phyloP scores from a whole-genome alignment of 768 basidiomycete species.

The Exidia glandulosa region DNA sequence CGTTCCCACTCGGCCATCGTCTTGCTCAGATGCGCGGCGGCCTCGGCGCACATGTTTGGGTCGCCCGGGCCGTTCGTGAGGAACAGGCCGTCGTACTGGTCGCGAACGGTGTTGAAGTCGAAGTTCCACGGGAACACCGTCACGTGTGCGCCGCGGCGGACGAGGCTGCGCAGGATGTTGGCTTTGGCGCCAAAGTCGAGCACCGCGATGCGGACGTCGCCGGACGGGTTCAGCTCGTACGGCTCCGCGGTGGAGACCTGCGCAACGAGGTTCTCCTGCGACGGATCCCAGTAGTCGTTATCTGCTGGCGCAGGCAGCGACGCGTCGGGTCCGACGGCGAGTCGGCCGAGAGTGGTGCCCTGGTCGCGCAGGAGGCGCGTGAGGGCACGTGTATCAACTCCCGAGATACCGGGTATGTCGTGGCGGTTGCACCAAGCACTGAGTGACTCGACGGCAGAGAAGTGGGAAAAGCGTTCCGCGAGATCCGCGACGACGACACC shows the following conservation, averaged over 20 bases:
- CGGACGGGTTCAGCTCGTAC: slow-evolving; percentile 76
- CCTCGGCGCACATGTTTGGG: slow-evolving; percentile 79
- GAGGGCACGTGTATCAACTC: slow-evolving; percentile 95
- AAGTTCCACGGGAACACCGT: slow-evolving; percentile 97
- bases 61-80: slow-evolving; percentile 96
- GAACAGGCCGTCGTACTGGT: slow-evolving; percentile 91
- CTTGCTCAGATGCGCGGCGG: slow-evolving; percentile 65
- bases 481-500: slow-evolving; percentile 91
- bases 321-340: slow-evolving; percentile 72
- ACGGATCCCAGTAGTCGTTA: slow-evolving; percentile 89
- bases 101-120: slow-evolving; percentile 86
- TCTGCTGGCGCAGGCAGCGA: slow-evolving; percentile 44
- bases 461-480: slow-evolving; percentile 90
- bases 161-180: slow-evolving; percentile 88
- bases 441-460: slow-evolving; percentile 86
- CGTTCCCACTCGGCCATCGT: slow-evolving; percentile 84
- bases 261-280: slow-evolving; percentile 83
- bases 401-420: slow-evolving; percentile 86
- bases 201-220: slow-evolving; percentile 86
- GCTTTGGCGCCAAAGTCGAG: slow-evolving; percentile 97
- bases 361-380: slow-evolving; percentile 90
- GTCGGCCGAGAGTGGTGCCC: slow-evolving; percentile 88
- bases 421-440: slow-evolving; percentile 88
- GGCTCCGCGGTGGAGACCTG: slow-evolving; percentile 80
- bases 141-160: slow-evolving; percentile 82